phyloP scores from a whole-genome alignment of 2,329 filamentous ascomycete species.

The Fragosphaeria purpurea region DNA sequence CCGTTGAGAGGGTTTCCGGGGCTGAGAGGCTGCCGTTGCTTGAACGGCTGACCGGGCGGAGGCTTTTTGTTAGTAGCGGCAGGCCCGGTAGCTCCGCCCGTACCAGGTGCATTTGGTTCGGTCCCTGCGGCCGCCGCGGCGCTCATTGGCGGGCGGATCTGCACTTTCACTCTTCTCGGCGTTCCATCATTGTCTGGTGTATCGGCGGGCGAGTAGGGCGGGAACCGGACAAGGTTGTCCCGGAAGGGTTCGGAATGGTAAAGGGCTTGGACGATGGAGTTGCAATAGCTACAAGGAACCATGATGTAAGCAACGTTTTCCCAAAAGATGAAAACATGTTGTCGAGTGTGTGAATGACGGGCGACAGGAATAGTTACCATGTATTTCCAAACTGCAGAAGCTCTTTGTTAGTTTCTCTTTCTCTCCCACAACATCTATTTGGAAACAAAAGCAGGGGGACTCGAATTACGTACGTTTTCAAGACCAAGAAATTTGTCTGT shows the following conservation, averaged over 20 bases:
- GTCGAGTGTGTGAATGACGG: too few relatives aligned
- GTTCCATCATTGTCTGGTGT: slow-evolving; percentile 47
- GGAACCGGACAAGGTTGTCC: slow-evolving; percentile 88
- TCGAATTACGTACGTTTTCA: slow-evolving; percentile 68
- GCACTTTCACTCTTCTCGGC: slow-evolving; percentile 46
- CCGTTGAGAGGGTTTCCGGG: slow-evolving; percentile 41
- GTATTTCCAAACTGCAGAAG: slow-evolving; percentile 79
- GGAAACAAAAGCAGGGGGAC: too few relatives aligned
- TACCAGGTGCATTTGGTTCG: slow-evolving; percentile 25
- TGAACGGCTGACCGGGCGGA: slow-evolving; percentile 45
- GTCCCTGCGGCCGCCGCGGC: slow-evolving; percentile 13
- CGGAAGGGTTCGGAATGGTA: slow-evolving; percentile 94
- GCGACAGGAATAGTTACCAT: slow-evolving; percentile 49
- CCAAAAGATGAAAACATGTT: too few relatives aligned
- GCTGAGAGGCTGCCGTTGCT: slow-evolving; percentile 45
- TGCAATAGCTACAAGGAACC: slow-evolving; percentile 66
- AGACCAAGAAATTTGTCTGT: slow-evolving; percentile 98
- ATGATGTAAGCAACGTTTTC: too few relatives aligned
- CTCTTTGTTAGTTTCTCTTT: slow-evolving; percentile 22
- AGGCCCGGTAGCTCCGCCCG: slow-evolving; percentile 14
- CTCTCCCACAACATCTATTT: too few relatives aligned
- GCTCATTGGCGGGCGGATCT: slow-evolving; percentile 36
- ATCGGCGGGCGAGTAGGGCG: slow-evolving; percentile 59
- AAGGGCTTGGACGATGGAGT: slow-evolving; percentile 93
- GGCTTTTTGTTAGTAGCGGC: slow-evolving; percentile 33